Evolutionary conservation across 2,329 filamentous ascomycete genomes (phyloP), one percentile per base, ranked within the genome.

Genomic region (Xylaria digitata): DNA sequence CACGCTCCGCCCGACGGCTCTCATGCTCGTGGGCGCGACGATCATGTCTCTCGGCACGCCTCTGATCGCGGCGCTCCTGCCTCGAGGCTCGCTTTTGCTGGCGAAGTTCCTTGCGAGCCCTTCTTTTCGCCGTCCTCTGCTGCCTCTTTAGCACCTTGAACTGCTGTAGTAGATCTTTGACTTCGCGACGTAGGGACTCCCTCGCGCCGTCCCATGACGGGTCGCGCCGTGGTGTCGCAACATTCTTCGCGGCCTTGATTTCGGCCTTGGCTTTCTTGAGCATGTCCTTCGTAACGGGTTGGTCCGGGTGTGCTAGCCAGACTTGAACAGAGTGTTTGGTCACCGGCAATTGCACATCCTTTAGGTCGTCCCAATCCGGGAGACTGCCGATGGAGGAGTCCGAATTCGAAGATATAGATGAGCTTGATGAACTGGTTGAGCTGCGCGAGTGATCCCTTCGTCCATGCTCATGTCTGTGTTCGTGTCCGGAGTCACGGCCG

Each of bases 361-460:
- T 75, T 1, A 89, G 78, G 48, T 85, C 81, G 63, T 87, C 83
- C 71, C 84, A 84, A 60, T 84, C 81, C 0, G 86, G 85, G 0
- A 89, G 82, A 1, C 85, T 87, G 42, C 83, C 85, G 61, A 87
- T 76, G 1, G 83, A 85, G 0, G 77, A 75, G 52, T 71, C 72
- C 0, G 83, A 84, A 43, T 55, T 26, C 13, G 70, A 81, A 2
- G 76, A 76, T 0, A 78, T 80, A 0, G 76, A 79, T 0, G 79
- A 81, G 45, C 60, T 59, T 3, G 70, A 75, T n/a, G 76, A 78
- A 53, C 55, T 57, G 37, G 48, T 60, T 6, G 70, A 71, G 9
- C 62, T 68, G 55, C 59, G 59, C 30, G 66, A 63, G 26, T 49
- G 67, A 42, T 61, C 55, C 6, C 60, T 50, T 15, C 37, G 50